These are phyloP conservation scores for Pyropia yezoensis DNA, from an alignment of 23 red algal genomes.

Conservation along the genomic window DNA sequence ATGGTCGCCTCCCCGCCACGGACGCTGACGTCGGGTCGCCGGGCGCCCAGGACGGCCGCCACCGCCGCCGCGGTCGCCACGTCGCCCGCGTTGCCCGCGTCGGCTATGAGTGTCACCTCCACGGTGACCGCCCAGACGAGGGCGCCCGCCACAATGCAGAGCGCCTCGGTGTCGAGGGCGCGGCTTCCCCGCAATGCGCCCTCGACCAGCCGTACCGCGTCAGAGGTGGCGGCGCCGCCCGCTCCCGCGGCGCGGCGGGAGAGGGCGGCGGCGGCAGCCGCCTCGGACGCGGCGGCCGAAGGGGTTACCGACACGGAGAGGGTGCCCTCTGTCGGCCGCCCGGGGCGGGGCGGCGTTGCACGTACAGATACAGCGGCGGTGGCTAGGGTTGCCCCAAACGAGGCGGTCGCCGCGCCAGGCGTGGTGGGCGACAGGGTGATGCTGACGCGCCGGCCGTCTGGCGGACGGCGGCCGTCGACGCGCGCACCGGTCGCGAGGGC, in stretches of 20 bases:
- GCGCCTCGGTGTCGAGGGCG: slow-evolving; percentile 59
- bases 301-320: slow-evolving; percentile 33
- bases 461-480: slow-evolving; percentile 39
- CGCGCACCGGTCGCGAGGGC: slow-evolving; percentile 27
- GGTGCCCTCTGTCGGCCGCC: slow-evolving; percentile 50
- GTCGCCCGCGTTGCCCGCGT: slow-evolving; percentile 67
- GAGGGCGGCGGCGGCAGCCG: slow-evolving; percentile 24
- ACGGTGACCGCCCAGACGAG: slow-evolving; percentile 76
- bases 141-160: slow-evolving; percentile 70
- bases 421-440: slow-evolving; percentile 21
- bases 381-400: slow-evolving; percentile 39
- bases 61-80: slow-evolving; percentile 55
- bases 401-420: slow-evolving; percentile 36
- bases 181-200: slow-evolving; percentile 40
- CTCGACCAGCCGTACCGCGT: slow-evolving; percentile 22
- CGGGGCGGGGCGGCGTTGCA: slow-evolving; percentile 25
- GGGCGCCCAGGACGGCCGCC: slow-evolving; percentile 60
- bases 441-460: slow-evolving; percentile 29
- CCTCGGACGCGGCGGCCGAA: slow-evolving; percentile 67
- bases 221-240: slow-evolving; percentile 10
- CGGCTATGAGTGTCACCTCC: slow-evolving; percentile 54
- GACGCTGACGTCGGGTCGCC: slow-evolving; percentile 73
- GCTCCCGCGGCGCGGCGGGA: slow-evolving; percentile 4
- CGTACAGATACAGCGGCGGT: slow-evolving; percentile 28
- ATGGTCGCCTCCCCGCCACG: slow-evolving; percentile 50